Base-by-base conservation (phyloP, 805 yeast genomes). In the Starmerella bombicola region DNA sequence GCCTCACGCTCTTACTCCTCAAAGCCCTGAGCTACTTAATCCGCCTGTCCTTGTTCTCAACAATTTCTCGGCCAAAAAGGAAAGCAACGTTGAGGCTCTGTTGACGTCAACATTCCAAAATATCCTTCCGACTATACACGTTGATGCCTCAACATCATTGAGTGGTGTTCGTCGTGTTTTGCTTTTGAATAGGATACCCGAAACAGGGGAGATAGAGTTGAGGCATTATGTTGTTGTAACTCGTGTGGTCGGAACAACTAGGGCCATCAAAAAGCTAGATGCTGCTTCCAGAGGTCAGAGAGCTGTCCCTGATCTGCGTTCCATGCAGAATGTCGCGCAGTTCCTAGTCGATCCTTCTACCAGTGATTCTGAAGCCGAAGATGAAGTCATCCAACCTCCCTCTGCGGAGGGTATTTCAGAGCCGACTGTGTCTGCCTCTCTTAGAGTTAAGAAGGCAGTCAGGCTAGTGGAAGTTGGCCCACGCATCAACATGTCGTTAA, bases 401-500 rank as follows among this genome's bases (percentile, higher is more conserved):
- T 88, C 83, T 23, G 83, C 76, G 49, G 67, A 36, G 3, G 51
- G 46, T 7, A 39, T 40, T 19, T 42, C 46, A 9, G 29, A 41
- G 29, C 23, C 40, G 7, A 33, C 46, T 2, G 51, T 53, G 25
- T 50, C 61, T 16, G 42, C 47, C 18, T 42, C 45, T 6, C 31
- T 41, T n/a, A 52, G 57, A 37, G 66, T 63, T 40, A 85, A 84
- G 61, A 74, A 81, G 54, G 97, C 98, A 1, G 82, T 91, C 52
- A 86, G 84, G 58, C 67, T 91, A 37, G 82, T 88, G 1, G 98
- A 91, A 60, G 65, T 88, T 36, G 98, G 98, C 0, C 98, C 98
- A 28, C 71, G 98, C 50, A 62, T 91, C 60, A 74, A 73, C 51
- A 65, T 91, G 60, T 67, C 75, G 38, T 65, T 91, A 43, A 65